These are phyloP conservation scores for Graphium sp. DNA, from an alignment of 2,329 filamentous ascomycete genomes.

Conservation along the genomic window DNA sequence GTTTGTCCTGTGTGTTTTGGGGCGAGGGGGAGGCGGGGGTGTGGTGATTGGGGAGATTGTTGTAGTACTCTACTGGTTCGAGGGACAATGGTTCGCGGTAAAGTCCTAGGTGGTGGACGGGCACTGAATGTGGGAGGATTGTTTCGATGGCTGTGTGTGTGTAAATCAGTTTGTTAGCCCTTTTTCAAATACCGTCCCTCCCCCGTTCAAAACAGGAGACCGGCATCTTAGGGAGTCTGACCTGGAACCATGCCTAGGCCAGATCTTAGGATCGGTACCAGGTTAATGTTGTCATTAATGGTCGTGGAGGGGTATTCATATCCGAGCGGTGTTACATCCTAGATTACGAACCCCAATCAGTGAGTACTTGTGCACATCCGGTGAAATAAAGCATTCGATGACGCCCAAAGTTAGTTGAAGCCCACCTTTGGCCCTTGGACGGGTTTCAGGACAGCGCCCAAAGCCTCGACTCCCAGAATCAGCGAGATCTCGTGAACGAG, in stretches of 20 bases:
- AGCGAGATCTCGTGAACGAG: constrained; percentile 76
- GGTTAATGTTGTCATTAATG: constrained; percentile 48
- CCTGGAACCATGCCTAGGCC: constrained; percentile 84
- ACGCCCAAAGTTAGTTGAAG: not conserved
- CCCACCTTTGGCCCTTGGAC: constrained; percentile 45
- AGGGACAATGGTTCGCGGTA: constrained; percentile 82
- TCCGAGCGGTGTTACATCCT: constrained; percentile 68
- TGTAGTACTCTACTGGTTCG: constrained; percentile 92
- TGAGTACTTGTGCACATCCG: no score
- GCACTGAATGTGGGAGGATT: constrained; percentile 63
- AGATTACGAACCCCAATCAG: no score
- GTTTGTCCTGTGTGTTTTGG: constrained; percentile 18
- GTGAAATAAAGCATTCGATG: not conserved
- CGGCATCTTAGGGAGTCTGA: constrained; percentile 17
- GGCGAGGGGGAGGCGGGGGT: constrained; percentile 16
- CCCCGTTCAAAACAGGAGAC: no score
- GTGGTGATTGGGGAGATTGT: constrained; percentile 72
- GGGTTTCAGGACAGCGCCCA: constrained; percentile 44
- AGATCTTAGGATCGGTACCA: constrained; percentile 86
- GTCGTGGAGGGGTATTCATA: constrained; percentile 53
- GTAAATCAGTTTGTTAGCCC: not conserved
- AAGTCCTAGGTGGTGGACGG: constrained; percentile 85
- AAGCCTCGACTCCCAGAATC: constrained; percentile 69
- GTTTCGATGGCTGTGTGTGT: constrained; percentile 35
- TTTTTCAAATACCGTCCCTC: not conserved